Base-by-base conservation (phyloP, 1,139 yeast species). In the Hanseniaspora uvarum region DNA sequence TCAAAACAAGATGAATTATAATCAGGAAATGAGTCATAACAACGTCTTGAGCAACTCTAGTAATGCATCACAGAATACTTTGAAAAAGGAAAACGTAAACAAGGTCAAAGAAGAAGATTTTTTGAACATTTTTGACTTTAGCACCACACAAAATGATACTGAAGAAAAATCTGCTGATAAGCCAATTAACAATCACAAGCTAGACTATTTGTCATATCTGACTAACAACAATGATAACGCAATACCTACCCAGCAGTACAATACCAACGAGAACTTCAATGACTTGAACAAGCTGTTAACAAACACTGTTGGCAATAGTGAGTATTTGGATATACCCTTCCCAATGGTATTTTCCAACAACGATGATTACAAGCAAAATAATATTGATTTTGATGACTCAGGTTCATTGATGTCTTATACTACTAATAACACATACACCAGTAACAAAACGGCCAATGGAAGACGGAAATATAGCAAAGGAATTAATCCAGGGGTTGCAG, bases 251-350 rank as follows among this genome's bases (percentile, higher is more conserved):
- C 46, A 41, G 11, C n/a, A 14, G 4, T 41, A 41, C 36, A 41
- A 16, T 8, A 26, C 37, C n/a, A 41, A 30, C 24, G 48, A 50
- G 11, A 43, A 50, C 19, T 21, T 50, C 14, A 50, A 50, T 43
- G 53, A 50, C 36, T 21, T 50, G 21, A 50, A 43, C 33, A 43
- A 50, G 21, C 48, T 50, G 12, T 28, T 50, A 0, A 14, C 48
- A 14, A 50, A 50, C 44, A 50, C 48, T 10, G 53, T 50, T 19
- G 53, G 53, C 21, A 50, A 50, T 39, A 50, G 53, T 14, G 53
- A 50, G 26, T 50, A 50, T 34, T 18, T 50, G 43, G 53, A 50
- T 37, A 37, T 43, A 34, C 48, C 47, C 1, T 36, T 50, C 5
- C 53, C 53, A 18, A 19, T 50, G 44, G 46, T 43, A 2, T 43